A percentile compares a stretch with the other conserved stretches of the same genome.
Conservation (phyloP, 768 basidiomycete species). For the Termitomyces sp. region DNA sequence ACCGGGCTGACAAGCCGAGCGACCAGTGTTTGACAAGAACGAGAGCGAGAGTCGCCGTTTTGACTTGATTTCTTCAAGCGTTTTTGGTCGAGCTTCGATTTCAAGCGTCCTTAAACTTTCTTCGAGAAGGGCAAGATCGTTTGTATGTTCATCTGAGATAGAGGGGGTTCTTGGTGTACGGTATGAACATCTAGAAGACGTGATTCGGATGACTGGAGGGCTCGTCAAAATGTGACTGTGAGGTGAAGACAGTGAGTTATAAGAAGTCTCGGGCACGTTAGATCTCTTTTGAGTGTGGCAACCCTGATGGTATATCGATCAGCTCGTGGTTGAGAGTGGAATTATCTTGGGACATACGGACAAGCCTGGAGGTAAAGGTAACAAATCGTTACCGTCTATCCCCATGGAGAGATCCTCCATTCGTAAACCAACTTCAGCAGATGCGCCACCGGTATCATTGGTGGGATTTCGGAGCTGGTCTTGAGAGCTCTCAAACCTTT, state of each 20-base stretch:
- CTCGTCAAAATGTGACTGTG: neutral
- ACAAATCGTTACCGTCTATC: neutral
- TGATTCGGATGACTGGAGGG: constrained; percentile 15
- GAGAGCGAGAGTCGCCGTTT: constrained; percentile 32
- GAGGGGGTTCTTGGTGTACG: neutral
- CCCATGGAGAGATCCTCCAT: neutral
- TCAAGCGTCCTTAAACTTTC: neutral
- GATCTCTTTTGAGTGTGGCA: constrained; percentile 12
- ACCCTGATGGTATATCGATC: constrained; percentile 2
- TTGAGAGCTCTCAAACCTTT: neutral
- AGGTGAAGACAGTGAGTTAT: neutral
- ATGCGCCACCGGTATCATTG: neutral
- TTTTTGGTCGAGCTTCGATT: constrained; percentile 20
- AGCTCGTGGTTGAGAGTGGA: neutral
- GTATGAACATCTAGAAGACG: constrained; percentile 14
- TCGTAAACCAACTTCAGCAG: neutral
- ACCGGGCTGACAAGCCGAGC: constrained; percentile 12
- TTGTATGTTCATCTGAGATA: neutral
- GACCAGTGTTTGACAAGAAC: constrained; percentile 15
- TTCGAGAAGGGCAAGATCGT: neutral
- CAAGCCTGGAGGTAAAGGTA: constrained; percentile 22
- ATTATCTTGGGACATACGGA: constrained; percentile 9
- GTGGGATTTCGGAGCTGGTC: neutral
- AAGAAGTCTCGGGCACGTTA: constrained; percentile 13
- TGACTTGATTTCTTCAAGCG: constrained; percentile 29